Evolutionary conservation across 2,329 filamentous ascomycete species (phyloP).

Genomic region (Cyphellophora europaea): DNA sequence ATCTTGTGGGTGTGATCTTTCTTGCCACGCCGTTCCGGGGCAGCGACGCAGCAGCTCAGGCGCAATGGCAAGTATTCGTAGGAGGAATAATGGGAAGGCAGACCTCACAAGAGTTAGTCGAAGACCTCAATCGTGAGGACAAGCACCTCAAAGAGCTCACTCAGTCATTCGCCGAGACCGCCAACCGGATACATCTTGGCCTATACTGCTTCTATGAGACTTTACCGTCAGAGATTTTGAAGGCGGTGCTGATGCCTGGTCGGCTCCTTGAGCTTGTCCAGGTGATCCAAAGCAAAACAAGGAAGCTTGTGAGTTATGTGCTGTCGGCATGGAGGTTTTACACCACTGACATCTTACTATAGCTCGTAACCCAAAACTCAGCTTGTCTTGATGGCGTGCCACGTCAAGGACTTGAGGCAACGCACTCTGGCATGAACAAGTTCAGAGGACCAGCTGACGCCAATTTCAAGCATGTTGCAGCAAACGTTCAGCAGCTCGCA

Average conservation of each 20-base stretch:
- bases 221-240: not conserved
- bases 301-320: too few species aligned
- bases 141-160: not conserved
- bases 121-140: not conserved
- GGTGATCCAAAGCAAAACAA: too few species aligned
- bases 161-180: not conserved
- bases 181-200: not conserved
- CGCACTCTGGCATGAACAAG: slow-evolving; percentile 1
- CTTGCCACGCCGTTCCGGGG: slow-evolving; percentile 1
- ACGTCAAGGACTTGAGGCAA: not conserved
- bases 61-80: not conserved
- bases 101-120: not conserved
- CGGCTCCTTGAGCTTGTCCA: too few species aligned
- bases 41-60: not conserved
- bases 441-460: not conserved
- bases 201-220: not conserved
- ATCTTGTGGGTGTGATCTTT: not conserved
- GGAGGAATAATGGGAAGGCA: not conserved
- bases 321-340: too few species aligned
- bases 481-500: not conserved
- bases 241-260: too few species aligned
- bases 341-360: not conserved
- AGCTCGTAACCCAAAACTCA: not conserved
- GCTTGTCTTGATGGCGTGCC: not conserved
- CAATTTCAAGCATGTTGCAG: not conserved